Evolutionary conservation across 805 yeast species (phyloP).

Genomic region (Lipomyces sp.): DNA sequence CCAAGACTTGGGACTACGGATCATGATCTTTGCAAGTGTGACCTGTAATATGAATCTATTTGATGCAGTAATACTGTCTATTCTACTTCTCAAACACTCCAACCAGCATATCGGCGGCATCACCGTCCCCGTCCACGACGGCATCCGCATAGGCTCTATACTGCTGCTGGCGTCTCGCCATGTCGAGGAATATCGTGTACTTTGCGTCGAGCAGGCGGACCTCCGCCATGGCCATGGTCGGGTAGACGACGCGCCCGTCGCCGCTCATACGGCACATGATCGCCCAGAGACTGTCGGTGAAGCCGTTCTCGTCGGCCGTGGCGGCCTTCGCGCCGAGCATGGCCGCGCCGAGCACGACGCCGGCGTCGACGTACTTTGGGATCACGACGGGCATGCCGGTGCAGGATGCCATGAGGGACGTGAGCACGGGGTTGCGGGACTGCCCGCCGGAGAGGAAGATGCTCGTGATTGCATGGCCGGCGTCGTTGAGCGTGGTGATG

Average conservation of each 20-base stretch:
- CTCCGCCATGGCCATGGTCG: conserved; percentile 60
- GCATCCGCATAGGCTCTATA: conserved; percentile 68
- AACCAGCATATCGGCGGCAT: neutral
- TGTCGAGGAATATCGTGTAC: conserved; percentile 82
- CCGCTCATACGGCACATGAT: conserved; percentile 84
- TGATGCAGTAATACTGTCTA: no score
- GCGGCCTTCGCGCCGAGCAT: conserved; percentile 93
- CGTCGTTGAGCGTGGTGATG: conserved; percentile 72
- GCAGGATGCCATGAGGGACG: conserved; percentile 87
- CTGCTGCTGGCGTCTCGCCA: conserved; percentile 73
- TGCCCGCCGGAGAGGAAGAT: conserved; percentile 96
- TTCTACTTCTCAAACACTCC: no score
- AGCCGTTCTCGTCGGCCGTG: conserved; percentile 45
- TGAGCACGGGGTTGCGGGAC: conserved; percentile 84
- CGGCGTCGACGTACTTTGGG: conserved; percentile 93
- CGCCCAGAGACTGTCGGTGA: conserved; percentile 57
- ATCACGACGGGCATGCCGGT: conserved; percentile 88
- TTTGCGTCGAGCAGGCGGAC: conserved; percentile 69
- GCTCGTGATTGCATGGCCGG: conserved; percentile 73
- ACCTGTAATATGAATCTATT: no score
- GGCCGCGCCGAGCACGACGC: conserved; percentile 96
- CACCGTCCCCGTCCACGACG: conserved; percentile 9
- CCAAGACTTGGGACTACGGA: no score
- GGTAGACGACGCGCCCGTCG: conserved; percentile 73
- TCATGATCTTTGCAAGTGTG: no score